phyloP scores from a whole-genome alignment of 2,329 filamentous ascomycete genomes.

The Orbilia blumenaviensis region DNA sequence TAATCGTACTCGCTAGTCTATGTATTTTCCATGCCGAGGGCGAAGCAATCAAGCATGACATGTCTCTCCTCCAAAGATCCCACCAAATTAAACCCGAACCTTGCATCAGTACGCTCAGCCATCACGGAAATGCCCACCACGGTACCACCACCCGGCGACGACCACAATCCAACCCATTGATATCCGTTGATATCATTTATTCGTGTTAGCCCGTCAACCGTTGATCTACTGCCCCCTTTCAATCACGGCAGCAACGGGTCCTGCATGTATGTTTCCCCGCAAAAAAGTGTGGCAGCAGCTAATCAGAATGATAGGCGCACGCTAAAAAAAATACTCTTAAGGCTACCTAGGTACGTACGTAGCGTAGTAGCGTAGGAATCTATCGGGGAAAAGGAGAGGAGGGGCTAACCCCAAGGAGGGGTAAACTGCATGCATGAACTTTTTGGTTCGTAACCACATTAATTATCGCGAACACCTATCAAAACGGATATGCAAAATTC shows the following conservation, averaged over 20 bases:
- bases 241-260: background rate
- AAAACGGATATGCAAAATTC: slow-evolving; percentile 10
- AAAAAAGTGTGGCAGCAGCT: slow-evolving; percentile 34
- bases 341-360: no score
- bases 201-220: background rate
- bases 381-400: slow-evolving; percentile 1
- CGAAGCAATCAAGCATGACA: slow-evolving; percentile 4
- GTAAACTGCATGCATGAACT: background rate
- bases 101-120: background rate
- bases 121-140: no score
- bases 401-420: slow-evolving; percentile 37
- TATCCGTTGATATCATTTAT: no score
- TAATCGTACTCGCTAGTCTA: no score
- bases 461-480: slow-evolving; percentile 4
- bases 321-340: no score
- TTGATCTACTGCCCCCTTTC: background rate
- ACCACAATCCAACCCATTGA: no score
- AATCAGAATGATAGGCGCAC: slow-evolving; percentile 32
- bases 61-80: background rate
- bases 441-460: no score
- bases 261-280: slow-evolving; percentile 15
- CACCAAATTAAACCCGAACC: background rate
- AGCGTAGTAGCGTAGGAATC: no score
- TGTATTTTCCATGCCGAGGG: no score
- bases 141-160: no score